Conservation (phyloP, 2,329 filamentous ascomycete genomes). For the Fusarium oxysporum region DNA sequence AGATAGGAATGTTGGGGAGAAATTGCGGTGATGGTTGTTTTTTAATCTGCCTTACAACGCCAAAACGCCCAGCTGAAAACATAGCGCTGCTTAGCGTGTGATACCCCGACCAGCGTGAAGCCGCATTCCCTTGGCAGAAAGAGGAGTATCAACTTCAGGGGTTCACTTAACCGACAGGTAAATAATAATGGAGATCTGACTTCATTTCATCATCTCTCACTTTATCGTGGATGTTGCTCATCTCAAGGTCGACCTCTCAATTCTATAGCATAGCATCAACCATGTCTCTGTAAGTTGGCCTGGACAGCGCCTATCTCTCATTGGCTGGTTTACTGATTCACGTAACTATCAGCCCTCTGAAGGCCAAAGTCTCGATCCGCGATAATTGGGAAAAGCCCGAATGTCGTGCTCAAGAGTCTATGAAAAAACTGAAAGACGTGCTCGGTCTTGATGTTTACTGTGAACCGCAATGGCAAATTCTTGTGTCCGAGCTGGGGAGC, state of each 20-base stretch:
- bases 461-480: constrained; percentile 58
- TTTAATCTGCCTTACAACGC: constrained; percentile 31
- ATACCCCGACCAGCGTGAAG: constrained; percentile 3
- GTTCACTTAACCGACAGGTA: background rate
- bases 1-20: background rate
- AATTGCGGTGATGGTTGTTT: constrained; percentile 4
- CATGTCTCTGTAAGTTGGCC: constrained; percentile 16
- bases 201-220: background rate
- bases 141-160: constrained; percentile 4
- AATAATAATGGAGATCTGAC: background rate
- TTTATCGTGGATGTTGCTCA: background rate
- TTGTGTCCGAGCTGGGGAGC: constrained; percentile 52
- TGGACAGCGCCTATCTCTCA: background rate
- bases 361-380: constrained; percentile 56
- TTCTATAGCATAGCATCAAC: background rate
- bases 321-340: background rate
- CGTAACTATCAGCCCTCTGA: constrained; percentile 53
- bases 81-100: constrained; percentile 34
- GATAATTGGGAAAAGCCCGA: constrained; percentile 56
- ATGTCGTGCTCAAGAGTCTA: constrained; percentile 49
- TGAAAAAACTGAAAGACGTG: constrained; percentile 47
- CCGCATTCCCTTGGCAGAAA: background rate
- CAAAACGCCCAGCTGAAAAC: constrained; percentile 42
- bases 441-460: constrained; percentile 55
- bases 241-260: background rate